A percentile compares a stretch with the other conserved stretches of the same genome.
Conservation (phyloP, 108 stramenopile genomes). For the Asterionellopsis glacialis region DNA sequence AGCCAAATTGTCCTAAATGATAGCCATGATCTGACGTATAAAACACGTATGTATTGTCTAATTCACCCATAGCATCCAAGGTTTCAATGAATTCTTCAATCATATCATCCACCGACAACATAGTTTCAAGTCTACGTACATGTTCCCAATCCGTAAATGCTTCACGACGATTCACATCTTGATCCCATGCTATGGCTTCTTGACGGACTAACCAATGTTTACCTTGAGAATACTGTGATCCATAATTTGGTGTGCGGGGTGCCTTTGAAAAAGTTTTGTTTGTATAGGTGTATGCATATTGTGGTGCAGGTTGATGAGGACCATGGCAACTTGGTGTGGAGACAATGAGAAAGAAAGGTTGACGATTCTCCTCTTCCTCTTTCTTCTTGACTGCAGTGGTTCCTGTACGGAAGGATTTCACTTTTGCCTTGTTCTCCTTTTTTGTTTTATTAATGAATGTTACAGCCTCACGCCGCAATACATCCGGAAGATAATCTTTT, state of each 20-base stretch:
- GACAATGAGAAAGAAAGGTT: conserved; percentile 12
- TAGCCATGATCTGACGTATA: conserved; percentile 30
- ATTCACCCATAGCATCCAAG: conserved; percentile 9
- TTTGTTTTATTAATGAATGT: conserved; percentile 13
- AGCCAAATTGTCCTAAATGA: conserved; percentile 20
- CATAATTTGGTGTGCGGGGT: no score
- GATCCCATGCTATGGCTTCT: no score
- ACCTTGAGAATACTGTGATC: no score
- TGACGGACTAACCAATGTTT: no score
- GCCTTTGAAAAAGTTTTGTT: no score
- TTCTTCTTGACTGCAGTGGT: conserved; percentile 31
- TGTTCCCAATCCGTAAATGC: conserved; percentile 32
- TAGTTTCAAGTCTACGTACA: conserved; percentile 7
- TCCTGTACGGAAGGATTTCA: conserved; percentile 33
- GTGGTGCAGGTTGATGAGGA: no score
- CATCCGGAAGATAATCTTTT: conserved; percentile 28
- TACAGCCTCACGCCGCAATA: conserved; percentile 2
- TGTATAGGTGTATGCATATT: no score
- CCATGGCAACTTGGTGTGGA: conserved; percentile 11
- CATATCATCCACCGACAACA: conserved; percentile 8
- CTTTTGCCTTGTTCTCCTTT: conserved; percentile 11
- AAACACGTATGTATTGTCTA: conserved; percentile 22
- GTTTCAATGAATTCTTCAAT: conserved; percentile 9
- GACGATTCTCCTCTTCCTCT: conserved; percentile 4
- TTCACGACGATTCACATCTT: neutral